Evolutionary conservation across 192 early-diverging fungal genomes (phyloP), one percentile per base, ranked within the genome.

Genomic region (Podila epigama): DNA sequence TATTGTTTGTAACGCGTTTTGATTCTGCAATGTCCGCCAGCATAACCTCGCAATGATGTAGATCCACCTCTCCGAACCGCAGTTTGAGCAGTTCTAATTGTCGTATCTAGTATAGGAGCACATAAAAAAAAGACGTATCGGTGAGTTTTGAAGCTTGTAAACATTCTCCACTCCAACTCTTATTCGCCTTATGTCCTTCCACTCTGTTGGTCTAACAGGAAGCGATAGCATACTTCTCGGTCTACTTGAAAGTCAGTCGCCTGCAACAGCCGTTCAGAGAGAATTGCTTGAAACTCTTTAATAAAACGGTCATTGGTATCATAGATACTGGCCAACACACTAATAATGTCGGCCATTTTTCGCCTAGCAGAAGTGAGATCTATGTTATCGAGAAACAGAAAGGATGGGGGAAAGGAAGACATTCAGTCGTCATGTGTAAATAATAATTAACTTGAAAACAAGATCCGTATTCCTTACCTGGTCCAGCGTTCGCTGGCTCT

Each of bases 11-110:
- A 12, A 90, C 79, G 25, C 93, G 82, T 39, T 88, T 87, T 1
- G 92, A 93, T 39, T 92, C 91, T 13, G 88, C 86, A 31, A 93
- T 69, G 55, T 94, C 93, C 59, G 90, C 92, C 5, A 94, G 79
- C 93, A 94, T 94, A 8, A 94, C 92, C 57, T 93, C 92, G 58
- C 90, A 91, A 27, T 82, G 70, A 29, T 88, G 83, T 39, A 94
- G 70, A 57, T 84, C 85, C 1, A 60, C 51, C 15, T 86, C 89
- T 16, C 90, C 89, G 40, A 94, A 92, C 44, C 90, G 80, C 51
- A 92, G 64, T 62, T 92, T 93, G 68, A 94, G 82, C 75, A 92
- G 68, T 64, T 94, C 93, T 4, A 92, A 75, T 59, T 93, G 89
- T 11, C 69, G 66, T 32, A 90, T 60, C 85, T 88, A 69, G 22